phyloP scores from a whole-genome alignment of 2,329 filamentous ascomycete species.

The Ophiostoma australiae region DNA sequence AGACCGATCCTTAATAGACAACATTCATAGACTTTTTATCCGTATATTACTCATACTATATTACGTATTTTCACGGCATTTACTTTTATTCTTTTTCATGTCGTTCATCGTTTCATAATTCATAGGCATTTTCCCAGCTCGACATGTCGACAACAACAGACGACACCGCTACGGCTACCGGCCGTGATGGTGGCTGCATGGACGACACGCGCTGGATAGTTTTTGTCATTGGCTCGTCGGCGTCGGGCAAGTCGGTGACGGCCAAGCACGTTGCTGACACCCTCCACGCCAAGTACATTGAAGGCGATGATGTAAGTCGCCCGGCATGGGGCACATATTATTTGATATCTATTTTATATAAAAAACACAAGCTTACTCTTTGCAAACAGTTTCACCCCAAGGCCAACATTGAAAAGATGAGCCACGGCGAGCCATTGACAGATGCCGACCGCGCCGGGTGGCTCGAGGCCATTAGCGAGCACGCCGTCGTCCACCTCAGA shows the following conservation, averaged over 20 bases:
- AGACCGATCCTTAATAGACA: not conserved
- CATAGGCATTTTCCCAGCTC: not conserved
- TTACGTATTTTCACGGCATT: not conserved
- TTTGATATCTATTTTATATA: too few species aligned
- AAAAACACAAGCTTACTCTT: not conserved
- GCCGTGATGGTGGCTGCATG: slow-evolving; percentile 19
- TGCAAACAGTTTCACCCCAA: slow-evolving; percentile 52
- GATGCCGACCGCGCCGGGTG: slow-evolving; percentile 76
- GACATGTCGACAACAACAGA: slow-evolving; percentile 9
- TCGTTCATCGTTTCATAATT: not conserved
- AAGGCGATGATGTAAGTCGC: slow-evolving; percentile 49
- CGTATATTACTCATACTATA: not conserved
- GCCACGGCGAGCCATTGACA: slow-evolving; percentile 60
- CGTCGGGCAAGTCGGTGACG: slow-evolving; percentile 58
- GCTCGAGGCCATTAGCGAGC: slow-evolving; percentile 58
- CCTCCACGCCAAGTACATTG: slow-evolving; percentile 51
- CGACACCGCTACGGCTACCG: not conserved
- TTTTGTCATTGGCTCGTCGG: slow-evolving; percentile 57
- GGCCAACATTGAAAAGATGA: slow-evolving; percentile 69
- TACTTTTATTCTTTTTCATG: not conserved
- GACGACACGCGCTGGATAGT: slow-evolving; percentile 45
- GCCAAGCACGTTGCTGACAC: slow-evolving; percentile 47
- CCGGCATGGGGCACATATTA: too few species aligned
- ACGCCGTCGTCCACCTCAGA: slow-evolving; percentile 38
- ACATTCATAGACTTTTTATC: not conserved